A percentile compares a stretch with the other conserved stretches of the same genome.
Conservation (phyloP, 371 early-diverging fungal genomes). For the Thermomucor indicae-seudaticae region DNA sequence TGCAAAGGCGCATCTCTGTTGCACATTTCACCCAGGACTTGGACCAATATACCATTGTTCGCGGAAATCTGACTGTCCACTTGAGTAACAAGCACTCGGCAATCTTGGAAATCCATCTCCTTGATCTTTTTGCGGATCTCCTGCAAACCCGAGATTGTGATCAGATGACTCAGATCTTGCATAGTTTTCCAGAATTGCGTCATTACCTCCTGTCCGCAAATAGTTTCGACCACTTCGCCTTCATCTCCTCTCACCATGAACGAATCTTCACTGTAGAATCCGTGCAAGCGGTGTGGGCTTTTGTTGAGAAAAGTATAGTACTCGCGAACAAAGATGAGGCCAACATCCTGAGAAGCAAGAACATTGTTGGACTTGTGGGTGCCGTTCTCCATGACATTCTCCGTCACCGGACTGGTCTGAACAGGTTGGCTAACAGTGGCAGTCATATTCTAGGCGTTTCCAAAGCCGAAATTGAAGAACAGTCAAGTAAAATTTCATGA, state of each 20-base stretch:
- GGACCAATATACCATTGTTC: conserved; percentile 80
- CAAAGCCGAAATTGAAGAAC: no score
- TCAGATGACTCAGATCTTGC: neutral
- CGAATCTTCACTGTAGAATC: conserved; percentile 85
- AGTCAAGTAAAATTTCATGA: no score
- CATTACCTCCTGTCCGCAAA: conserved; percentile 34
- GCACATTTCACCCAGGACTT: conserved; percentile 92
- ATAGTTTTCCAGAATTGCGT: neutral
- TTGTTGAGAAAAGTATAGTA: conserved; percentile 93
- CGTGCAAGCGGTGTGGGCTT: conserved; percentile 78
- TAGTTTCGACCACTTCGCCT: conserved; percentile 52
- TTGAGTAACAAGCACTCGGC: conserved; percentile 83
- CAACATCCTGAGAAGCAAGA: conserved; percentile 67
- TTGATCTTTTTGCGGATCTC: conserved; percentile 76
- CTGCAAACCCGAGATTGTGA: conserved; percentile 24
- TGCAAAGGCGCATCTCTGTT: conserved; percentile 73
- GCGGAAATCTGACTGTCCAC: conserved; percentile 84
- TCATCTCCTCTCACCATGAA: conserved; percentile 80
- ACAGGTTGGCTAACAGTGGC: conserved; percentile 21
- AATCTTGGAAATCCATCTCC: conserved; percentile 74
- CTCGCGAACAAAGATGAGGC: conserved; percentile 93
- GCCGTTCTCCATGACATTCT: conserved; percentile 10
- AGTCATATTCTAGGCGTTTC: no score
- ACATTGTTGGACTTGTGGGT: neutral
- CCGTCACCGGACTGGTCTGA: conserved; percentile 9